Evolutionary conservation across 257 asterid species (phyloP).

Genomic region (Coffea eugenioides): DNA sequence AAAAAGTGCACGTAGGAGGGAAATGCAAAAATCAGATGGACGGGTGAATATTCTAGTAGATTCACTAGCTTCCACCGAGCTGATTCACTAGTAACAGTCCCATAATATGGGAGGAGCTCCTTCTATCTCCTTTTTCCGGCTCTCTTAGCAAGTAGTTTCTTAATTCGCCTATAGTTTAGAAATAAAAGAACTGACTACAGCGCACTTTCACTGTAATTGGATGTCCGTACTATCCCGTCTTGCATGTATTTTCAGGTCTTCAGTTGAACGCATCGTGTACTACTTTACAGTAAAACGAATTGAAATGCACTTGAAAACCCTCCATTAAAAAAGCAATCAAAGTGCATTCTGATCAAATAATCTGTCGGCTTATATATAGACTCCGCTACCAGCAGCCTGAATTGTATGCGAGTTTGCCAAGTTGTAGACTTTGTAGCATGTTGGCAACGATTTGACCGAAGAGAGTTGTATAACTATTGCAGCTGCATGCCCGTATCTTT

Average conservation of each 20-base stretch:
- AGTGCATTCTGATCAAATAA: too few relatives aligned
- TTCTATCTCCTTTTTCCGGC: too few relatives aligned
- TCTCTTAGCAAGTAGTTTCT: too few relatives aligned
- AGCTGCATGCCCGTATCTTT: too few relatives aligned
- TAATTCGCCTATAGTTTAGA: background rate
- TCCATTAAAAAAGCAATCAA: too few relatives aligned
- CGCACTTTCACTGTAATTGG: background rate
- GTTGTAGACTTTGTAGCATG: too few relatives aligned
- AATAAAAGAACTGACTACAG: background rate
- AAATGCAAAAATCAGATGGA: background rate
- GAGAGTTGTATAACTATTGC: too few relatives aligned
- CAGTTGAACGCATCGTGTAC: background rate
- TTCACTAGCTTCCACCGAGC: background rate
- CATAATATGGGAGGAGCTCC: background rate
- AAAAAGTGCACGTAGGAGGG: background rate
- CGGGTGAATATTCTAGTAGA: background rate
- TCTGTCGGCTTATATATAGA: too few relatives aligned
- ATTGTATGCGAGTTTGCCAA: too few relatives aligned
- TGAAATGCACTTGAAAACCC: too few relatives aligned
- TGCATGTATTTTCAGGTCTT: background rate
- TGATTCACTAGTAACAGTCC: background rate
- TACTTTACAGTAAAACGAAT: background rate
- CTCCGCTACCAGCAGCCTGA: too few relatives aligned
- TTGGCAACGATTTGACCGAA: too few relatives aligned
- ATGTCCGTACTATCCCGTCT: background rate